Evolutionary conservation across 1,139 yeast species (phyloP), one percentile per base, ranked within the genome.

Genomic region (Nematodospora anomalae): DNA sequence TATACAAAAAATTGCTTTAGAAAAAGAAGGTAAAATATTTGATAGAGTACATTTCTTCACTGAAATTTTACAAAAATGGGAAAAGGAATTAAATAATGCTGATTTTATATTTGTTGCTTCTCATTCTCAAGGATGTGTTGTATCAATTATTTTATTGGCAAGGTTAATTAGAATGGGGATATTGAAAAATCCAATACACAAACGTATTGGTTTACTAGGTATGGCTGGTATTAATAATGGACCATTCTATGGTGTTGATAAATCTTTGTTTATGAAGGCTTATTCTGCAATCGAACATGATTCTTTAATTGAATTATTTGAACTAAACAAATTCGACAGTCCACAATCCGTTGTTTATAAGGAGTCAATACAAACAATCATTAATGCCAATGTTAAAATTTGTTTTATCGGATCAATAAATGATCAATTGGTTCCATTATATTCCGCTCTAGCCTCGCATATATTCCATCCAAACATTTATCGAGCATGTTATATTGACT

Each of bases 211-310:
- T 0, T 67, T 92, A 16, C 63, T 92, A 34, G 94, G 92, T 2
- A 92, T 92, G 97, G 97, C 97, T 0, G 97, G 97, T 1, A 79
- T 89, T 18, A 88, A 89, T 49, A 79, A 87, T 52, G 98, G 98
- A 0, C 98, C 97, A 2, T 86, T 87, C 53, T 86, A 80, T 48
- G 97, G 97, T 0, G 78, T 79, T 45, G 97, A 92, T 55, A 89
- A 87, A 55, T 80, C 82, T 6, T 67, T 89, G 29, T 77, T 89
- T 47, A 82, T 90, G 65, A 76, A 89, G 45, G 97, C 97, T 0
- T 88, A 88, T 52, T 82, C 95, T 1, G 82, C 95, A 1, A 83
- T 92, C 38, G 98, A 92, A 54, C 87, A 81, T 49, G 95, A 85
- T 39, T 86, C 96, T 1, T 61, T 90, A 59, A 63, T 76, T 49